Conservation (phyloP, 139 green algal species). For the Tetraselmis striata region DNA sequence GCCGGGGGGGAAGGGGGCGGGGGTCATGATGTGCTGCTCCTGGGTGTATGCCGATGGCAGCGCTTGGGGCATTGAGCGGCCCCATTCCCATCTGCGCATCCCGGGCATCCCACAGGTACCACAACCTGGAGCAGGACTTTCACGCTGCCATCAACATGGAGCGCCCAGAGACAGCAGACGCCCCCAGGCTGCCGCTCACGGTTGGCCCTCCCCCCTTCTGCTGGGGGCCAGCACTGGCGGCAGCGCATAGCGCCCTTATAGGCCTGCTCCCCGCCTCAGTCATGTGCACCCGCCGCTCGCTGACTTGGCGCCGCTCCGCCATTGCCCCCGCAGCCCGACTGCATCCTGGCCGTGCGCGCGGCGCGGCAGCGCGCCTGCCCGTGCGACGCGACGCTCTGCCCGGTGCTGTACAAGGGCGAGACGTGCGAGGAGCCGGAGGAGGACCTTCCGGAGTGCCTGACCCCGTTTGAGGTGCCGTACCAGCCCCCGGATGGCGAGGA, state of each 20-base stretch:
- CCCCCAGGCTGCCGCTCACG: background rate
- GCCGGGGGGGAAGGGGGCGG: no score
- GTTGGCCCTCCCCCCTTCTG: background rate
- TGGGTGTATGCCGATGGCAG: no score
- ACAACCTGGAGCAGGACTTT: conserved; percentile 11
- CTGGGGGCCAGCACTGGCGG: no score
- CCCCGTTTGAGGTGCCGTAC: conserved; percentile 6
- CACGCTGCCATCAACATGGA: background rate
- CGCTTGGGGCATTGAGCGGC: no score
- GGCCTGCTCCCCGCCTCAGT: no score
- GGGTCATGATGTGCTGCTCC: no score
- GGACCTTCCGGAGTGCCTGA: conserved; percentile 11
- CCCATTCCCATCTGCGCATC: no score
- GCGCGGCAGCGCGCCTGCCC: conserved; percentile 5
- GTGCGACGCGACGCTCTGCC: conserved; percentile 9
- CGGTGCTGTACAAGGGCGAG: conserved; percentile 15
- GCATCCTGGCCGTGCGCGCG: background rate
- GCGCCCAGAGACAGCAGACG: background rate
- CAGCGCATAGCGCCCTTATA: no score
- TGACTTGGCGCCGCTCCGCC: no score
- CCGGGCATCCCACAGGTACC: background rate
- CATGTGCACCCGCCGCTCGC: no score
- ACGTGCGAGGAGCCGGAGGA: conserved; percentile 3
- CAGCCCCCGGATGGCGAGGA: background rate
- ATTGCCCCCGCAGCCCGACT: conserved; percentile 2